Evolutionary conservation across 768 basidiomycete species (phyloP), one percentile per base, ranked within the genome.

Genomic region (Pleurotus djamor): DNA sequence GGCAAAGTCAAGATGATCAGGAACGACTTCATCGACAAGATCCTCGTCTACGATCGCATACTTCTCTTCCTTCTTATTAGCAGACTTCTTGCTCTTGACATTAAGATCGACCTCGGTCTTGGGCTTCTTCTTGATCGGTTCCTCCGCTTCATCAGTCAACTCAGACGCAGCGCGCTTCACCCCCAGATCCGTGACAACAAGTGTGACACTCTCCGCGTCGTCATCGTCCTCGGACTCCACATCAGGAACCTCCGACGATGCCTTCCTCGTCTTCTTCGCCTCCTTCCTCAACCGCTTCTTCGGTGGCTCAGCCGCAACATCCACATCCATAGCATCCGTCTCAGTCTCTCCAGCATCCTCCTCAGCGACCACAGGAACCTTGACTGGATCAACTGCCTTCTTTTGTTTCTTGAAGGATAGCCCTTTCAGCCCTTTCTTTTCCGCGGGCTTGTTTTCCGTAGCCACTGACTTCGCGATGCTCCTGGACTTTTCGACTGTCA

Each of bases 141-240:
- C 74, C 44, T 71, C 21, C 21, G 21, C 71, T 43, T 73, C 72
- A 5, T 76, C 75, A 7, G 64, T 64, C 10, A 74, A 77, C 47
- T 80, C 82, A 4, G 77, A 79, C 5, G 69, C 71, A 41, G 70
- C 63, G n/a, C 84, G 76, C 62, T 85, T 85, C 49, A 75, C 77
- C 36, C 64, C 65, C 9, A 65, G 72, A 17, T 64, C 66, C 37
- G 63, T 66, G 7, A 63, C 62, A 33, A 61, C 21, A 61, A 72
- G 71, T 2, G 65, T 60, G n/a, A 68, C 50, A 28, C 37, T 41
- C 10, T 17, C n/a, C 28, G 33, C 21, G 16, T 63, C 62, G 17
- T 77, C 79, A 57, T 88, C 89, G 41, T 83, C 83, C 65, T 88
- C 89, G 5, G 82, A 84, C 74, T 88, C 88, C 43, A 83, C 63